These are phyloP conservation scores for Hypoxylon sp. DNA, from an alignment of 2,329 filamentous ascomycete species.

Conservation along the genomic window DNA sequence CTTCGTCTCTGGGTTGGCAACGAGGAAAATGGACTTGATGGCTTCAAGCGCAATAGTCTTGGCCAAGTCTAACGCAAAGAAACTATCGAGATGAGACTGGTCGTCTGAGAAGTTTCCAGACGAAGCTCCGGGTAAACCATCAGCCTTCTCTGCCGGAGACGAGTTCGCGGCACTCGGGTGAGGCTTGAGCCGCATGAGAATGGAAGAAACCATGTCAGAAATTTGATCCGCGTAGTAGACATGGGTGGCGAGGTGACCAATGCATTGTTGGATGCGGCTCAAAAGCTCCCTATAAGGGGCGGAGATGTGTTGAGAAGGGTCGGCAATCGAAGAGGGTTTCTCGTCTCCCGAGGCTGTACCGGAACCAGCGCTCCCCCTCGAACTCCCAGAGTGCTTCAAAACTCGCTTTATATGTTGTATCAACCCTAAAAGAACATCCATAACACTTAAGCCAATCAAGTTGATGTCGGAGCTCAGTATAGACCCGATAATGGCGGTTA, in stretches of 20 bases:
- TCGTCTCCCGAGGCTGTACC: constrained; percentile 51
- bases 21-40: constrained; percentile 84
- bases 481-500: constrained; percentile 84
- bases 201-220: constrained; percentile 89
- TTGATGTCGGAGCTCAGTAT: constrained; percentile 91
- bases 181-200: constrained; percentile 84
- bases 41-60: constrained; percentile 79
- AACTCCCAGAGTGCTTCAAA: constrained; percentile 72
- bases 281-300: constrained; percentile 76
- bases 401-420: constrained; percentile 86
- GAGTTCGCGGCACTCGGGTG: constrained; percentile 61
- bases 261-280: constrained; percentile 81
- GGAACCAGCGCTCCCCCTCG: constrained; percentile 42
- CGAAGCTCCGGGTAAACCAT: constrained; percentile 55
- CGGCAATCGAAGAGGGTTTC: constrained; percentile 48
- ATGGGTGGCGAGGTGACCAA: constrained; percentile 92
- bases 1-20: constrained; percentile 80
- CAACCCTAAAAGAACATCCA: constrained; percentile 90
- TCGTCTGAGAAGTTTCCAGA: constrained; percentile 61
- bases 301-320: constrained; percentile 59
- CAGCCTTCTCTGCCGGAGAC: constrained; percentile 64
- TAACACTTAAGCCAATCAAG: constrained; percentile 94
- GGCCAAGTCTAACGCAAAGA: constrained; percentile 68
- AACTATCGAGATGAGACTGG: constrained; percentile 64
- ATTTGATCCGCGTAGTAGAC: constrained; percentile 98